Evolutionary conservation across 257 asterid species (phyloP).

Genomic region (Mitragyna speciosa): DNA sequence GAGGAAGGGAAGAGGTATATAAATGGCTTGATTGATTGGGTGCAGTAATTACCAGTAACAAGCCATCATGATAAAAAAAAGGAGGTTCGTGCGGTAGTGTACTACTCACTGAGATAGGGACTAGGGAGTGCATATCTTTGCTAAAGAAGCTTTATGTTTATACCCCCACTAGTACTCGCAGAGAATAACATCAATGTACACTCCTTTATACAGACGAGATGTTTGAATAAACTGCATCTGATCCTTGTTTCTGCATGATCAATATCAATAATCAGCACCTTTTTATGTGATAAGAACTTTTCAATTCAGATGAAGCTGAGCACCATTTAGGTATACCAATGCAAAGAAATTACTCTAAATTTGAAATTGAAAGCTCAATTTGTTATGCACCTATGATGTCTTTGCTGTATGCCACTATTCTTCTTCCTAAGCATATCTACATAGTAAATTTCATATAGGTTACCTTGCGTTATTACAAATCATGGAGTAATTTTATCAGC

Average conservation of each 20-base stretch:
- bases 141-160: constrained; percentile 63
- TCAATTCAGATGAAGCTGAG: not conserved
- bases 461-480: not conserved
- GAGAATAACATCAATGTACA: constrained; percentile 46
- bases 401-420: not conserved
- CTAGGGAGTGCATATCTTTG: constrained; percentile 46
- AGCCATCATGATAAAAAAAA: constrained; percentile 34
- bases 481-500: not conserved
- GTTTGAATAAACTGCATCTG: constrained; percentile 25
- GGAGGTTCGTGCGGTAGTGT: constrained; percentile 44
- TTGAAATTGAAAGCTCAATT: constrained; percentile 8
- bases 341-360: not conserved
- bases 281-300: constrained; percentile 14
- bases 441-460: too few species aligned
- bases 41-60: constrained; percentile 28
- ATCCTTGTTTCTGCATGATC: constrained; percentile 23
- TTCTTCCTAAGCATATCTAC: not conserved
- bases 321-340: not conserved
- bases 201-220: constrained; percentile 31
- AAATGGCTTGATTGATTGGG: constrained; percentile 45
- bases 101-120: constrained; percentile 31
- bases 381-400: constrained; percentile 3
- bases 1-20: constrained; percentile 50
- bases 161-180: constrained; percentile 46
- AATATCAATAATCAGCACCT: constrained; percentile 26